These are phyloP conservation scores for Penicillium glabrum DNA, from an alignment of 2,329 filamentous ascomycete species.

Conservation along the genomic window DNA sequence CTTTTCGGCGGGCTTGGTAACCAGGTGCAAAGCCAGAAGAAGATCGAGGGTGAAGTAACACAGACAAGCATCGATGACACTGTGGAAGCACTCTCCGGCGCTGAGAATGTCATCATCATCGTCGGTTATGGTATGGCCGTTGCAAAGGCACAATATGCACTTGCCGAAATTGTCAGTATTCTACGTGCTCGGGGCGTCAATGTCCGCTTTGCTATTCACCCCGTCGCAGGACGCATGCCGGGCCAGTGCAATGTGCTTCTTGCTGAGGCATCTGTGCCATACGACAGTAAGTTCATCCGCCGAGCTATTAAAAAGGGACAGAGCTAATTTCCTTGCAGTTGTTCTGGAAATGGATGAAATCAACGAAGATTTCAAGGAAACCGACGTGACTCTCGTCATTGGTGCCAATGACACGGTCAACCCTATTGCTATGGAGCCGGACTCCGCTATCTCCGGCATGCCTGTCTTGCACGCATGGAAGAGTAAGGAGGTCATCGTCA, in stretches of 20 bases:
- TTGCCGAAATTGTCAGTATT: constrained; percentile 75
- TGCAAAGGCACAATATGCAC: constrained; percentile 88
- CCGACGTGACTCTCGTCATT: constrained; percentile 83
- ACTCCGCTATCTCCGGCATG: constrained; percentile 86
- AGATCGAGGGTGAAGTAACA: constrained; percentile 77
- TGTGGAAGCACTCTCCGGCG: constrained; percentile 70
- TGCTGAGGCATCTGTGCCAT: constrained; percentile 83
- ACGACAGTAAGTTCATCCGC: constrained; percentile 61
- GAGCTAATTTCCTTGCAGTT: constrained; percentile 44
- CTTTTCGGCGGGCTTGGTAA: constrained; percentile 79
- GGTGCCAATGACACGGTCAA: constrained; percentile 93
- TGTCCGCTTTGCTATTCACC: constrained; percentile 87
- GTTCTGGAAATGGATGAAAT: constrained; percentile 96
- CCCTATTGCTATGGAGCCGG: constrained; percentile 80
- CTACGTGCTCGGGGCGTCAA: constrained; percentile 74
- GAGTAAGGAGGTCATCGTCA: constrained; percentile 87
- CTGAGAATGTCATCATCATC: constrained; percentile 84
- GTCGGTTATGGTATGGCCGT: constrained; percentile 95
- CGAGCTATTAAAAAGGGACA: background rate
- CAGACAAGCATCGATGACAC: constrained; percentile 79
- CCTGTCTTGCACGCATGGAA: constrained; percentile 91
- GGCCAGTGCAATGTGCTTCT: constrained; percentile 90
- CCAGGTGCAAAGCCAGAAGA: constrained; percentile 62
- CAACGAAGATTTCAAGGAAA: constrained; percentile 85
- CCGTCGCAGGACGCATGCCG: constrained; percentile 87